Evolutionary conservation across 1,139 yeast genomes (phyloP), one percentile per base, ranked within the genome.

Genomic region (Torulaspora pretoriensis): DNA sequence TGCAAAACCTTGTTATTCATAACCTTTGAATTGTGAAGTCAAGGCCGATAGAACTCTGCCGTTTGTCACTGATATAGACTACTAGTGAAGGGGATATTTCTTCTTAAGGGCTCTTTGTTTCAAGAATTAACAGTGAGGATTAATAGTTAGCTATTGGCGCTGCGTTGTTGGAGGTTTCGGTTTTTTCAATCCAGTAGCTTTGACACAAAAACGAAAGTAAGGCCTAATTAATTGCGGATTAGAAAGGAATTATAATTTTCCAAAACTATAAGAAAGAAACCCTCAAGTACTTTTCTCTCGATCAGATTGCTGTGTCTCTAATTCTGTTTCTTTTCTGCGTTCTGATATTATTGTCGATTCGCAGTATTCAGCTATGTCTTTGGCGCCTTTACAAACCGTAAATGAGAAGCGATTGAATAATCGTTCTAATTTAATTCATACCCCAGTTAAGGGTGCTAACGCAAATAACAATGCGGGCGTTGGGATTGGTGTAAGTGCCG

Each of bases 331-430:
- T 29, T 29, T 34, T 38, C 13, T 24, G n/a, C 9, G 24, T 14
- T 30, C 10, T 10, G 17, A 14, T 8, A 12, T 12, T 17, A 8
- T 32, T 17, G 6, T 14, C 32, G 19, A 14, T 29, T 16, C 14
- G 16, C 10, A 29, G 16, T 13, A 29, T 16, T 8, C 1, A 16
- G 16, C 12, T 22, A 54, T 50, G 57, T 54, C 58, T 31, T 49
- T 63, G 43, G 65, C 66, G 28, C 68, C 66, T 27, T 53, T 63
- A 44, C 64, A 63, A 49, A 46, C 60, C 10, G 62, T 63, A 28
- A 61, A 60, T 51, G 66, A 63, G 25, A 60, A 59, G 42, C 67
- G 60, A 40, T 51, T 63, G 43, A 63, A 63, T 52, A 56, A 61
- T 38, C 60, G 65, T 24, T 51, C 63, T 7, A 52, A 57, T 42